Conservation (phyloP, 2,329 filamentous ascomycete species). For the Aspergillus eucalypticola region DNA sequence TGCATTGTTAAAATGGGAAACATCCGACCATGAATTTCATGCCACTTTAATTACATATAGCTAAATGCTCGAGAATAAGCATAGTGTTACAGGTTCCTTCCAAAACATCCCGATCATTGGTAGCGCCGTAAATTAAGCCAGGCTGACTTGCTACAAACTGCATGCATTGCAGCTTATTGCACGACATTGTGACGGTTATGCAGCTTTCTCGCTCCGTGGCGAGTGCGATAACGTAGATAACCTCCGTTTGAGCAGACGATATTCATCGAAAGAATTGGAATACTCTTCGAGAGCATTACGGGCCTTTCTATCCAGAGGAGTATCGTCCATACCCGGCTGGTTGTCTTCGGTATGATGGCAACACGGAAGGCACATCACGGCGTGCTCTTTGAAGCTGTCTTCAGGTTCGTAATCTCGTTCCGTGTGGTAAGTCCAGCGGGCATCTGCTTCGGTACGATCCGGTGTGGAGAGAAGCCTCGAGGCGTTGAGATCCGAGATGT, state of each 20-base stretch:
- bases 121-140: no score
- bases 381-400: neutral
- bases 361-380: neutral
- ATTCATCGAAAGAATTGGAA: neutral
- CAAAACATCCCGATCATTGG: no score
- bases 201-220: neutral
- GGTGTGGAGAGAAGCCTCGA: neutral
- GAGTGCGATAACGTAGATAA: neutral
- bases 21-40: no score
- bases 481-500: neutral
- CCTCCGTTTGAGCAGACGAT: neutral
- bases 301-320: neutral
- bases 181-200: neutral
- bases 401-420: neutral
- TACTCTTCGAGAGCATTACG: neutral
- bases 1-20: no score
- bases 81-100: no score
- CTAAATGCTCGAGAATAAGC: no score
- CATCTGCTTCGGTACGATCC: neutral
- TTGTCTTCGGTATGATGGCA: neutral
- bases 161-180: no score
- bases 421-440: neutral
- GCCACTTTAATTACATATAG: no score
- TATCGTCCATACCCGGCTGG: neutral
- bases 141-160: no score